A percentile compares a stretch with the other conserved stretches of the same genome.
Conservation (phyloP, 805 yeast species). For the Maudiozyma bulderi region DNA sequence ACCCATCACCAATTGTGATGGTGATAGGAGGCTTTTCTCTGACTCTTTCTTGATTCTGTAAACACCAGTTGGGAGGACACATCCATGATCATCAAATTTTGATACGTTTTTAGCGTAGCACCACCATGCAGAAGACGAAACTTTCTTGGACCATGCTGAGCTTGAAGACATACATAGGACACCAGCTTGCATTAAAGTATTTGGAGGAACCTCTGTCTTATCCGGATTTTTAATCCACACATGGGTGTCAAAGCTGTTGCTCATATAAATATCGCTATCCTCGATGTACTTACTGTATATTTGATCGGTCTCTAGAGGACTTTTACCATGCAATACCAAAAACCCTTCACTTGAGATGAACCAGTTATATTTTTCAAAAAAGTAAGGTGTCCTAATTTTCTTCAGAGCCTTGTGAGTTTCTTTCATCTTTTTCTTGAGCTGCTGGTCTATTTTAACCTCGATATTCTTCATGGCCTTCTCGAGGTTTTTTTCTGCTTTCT, state of each 20-base stretch:
- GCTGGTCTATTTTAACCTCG: slow-evolving; percentile 64
- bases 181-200: slow-evolving; percentile 85
- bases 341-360: slow-evolving; percentile 86
- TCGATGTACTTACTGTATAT: slow-evolving; percentile 70
- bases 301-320: slow-evolving; percentile 67
- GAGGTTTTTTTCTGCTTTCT: slow-evolving; percentile 70
- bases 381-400: slow-evolving; percentile 59
- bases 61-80: slow-evolving; percentile 49
- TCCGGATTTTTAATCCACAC: slow-evolving; percentile 77
- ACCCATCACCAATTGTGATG: slow-evolving; percentile 85
- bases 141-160: slow-evolving; percentile 82
- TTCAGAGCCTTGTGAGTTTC: slow-evolving; percentile 46
- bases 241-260: slow-evolving; percentile 64
- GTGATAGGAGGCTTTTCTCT: slow-evolving; percentile 54
- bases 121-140: slow-evolving; percentile 79
- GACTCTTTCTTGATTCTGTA: slow-evolving; percentile 44
- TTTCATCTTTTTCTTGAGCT: slow-evolving; percentile 53
- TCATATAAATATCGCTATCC: slow-evolving; percentile 62
- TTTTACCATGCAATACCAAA: slow-evolving; percentile 79
- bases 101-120: slow-evolving; percentile 60
- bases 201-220: slow-evolving; percentile 71
- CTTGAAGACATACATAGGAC: slow-evolving; percentile 72
- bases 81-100: slow-evolving; percentile 52
- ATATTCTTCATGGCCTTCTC: slow-evolving; percentile 73
- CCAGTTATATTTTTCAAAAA: slow-evolving; percentile 96